Conservation (phyloP, 2,329 filamentous ascomycete species). For the Botrytis medusae region DNA sequence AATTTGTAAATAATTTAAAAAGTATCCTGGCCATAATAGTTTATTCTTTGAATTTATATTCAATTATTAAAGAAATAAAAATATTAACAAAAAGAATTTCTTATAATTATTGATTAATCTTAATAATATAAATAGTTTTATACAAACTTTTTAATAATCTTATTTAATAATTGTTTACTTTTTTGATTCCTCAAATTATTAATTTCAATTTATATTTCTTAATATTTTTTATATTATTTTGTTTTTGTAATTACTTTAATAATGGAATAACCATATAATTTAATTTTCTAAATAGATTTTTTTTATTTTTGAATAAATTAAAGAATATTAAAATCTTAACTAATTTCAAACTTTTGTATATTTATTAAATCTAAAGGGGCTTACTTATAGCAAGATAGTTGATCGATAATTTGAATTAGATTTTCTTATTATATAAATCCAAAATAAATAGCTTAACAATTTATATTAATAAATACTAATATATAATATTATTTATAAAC, state of each 20-base stretch:
- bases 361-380: not conserved
- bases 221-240: not conserved
- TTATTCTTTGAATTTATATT: not conserved
- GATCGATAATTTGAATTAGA: constrained; percentile 4
- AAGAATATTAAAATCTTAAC: not conserved
- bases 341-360: not conserved
- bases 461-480: not conserved
- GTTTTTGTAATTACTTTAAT: not conserved
- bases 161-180: not conserved
- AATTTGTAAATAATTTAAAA: not conserved
- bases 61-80: not conserved
- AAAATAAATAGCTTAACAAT: not conserved
- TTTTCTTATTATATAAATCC: not conserved
- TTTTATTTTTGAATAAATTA: constrained; percentile 11
- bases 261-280: not conserved
- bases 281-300: not conserved
- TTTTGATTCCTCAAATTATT: not conserved
- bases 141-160: not conserved
- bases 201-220: not conserved
- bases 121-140: not conserved
- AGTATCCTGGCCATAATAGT: not conserved
- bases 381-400: not conserved
- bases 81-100: not conserved
- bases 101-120: not conserved
- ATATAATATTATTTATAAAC: not conserved